A percentile compares a stretch with the other conserved stretches of the same genome.
phyloP scores from a whole-genome alignment of 805 yeast species.

The Alloascoidea africana region DNA sequence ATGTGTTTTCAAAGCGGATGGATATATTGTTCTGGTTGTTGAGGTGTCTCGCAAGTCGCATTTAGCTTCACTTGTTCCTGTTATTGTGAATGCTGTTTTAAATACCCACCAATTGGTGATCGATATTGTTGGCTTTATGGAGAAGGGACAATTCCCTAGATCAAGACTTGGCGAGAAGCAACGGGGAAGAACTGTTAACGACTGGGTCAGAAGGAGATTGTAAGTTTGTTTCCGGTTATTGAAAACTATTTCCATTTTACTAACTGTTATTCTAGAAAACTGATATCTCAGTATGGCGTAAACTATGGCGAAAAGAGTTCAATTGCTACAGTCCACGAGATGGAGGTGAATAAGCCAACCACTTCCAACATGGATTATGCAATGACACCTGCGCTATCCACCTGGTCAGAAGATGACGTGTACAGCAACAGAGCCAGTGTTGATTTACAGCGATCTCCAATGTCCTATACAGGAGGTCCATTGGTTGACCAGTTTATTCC shows the following conservation, averaged over 20 bases:
- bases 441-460: neutral
- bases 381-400: neutral
- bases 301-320: constrained; percentile 56
- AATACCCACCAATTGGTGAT: constrained; percentile 69
- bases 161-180: constrained; percentile 68
- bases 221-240: no score
- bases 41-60: constrained; percentile 37
- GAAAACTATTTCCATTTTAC: no score
- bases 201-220: constrained; percentile 37
- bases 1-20: constrained; percentile 71
- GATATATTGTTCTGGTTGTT: constrained; percentile 59
- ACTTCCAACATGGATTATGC: neutral
- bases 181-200: constrained; percentile 46
- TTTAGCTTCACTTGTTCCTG: constrained; percentile 66
- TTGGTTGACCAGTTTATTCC: neutral
- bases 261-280: no score
- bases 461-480: neutral
- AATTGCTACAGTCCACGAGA: constrained; percentile 41
- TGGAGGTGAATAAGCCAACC: constrained; percentile 19
- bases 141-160: constrained; percentile 43
- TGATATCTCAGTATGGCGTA: constrained; percentile 11
- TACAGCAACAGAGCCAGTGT: neutral
- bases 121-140: constrained; percentile 74
- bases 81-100: constrained; percentile 64
- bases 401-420: neutral